Evolutionary conservation across 345 rosid species (phyloP).

Genomic region (Eutrema japonicum): DNA sequence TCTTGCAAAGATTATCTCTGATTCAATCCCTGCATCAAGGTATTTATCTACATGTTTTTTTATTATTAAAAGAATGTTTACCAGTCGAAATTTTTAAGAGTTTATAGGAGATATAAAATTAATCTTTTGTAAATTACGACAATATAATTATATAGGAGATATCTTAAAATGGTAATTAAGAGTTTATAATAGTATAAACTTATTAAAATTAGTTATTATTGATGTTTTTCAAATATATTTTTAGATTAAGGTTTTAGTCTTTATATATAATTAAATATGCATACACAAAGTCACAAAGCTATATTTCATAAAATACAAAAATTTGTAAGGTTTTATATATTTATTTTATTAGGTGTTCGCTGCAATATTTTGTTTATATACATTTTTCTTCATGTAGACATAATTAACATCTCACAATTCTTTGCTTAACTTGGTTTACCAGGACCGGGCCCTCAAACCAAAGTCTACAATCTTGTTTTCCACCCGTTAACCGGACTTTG

Average conservation of each 20-base stretch:
- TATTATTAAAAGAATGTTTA: too few species aligned
- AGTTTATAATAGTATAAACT: too few species aligned
- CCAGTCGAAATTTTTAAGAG: too few species aligned
- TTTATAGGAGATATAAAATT: too few species aligned
- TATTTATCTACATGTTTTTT: slow-evolving; percentile 17
- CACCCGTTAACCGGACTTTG: slow-evolving; percentile 84
- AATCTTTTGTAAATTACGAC: background rate
- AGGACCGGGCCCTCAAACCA: slow-evolving; percentile 64
- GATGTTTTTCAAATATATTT: too few species aligned
- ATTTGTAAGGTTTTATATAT: background rate
- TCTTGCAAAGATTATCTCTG: slow-evolving; percentile 55
- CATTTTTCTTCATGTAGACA: background rate
- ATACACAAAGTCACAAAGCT: background rate
- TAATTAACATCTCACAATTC: background rate
- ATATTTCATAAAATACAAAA: background rate
- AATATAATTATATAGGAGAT: background rate
- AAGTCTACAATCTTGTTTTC: slow-evolving; percentile 61
- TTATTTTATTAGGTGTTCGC: background rate
- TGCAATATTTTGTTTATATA: too few species aligned
- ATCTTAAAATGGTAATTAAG: too few species aligned
- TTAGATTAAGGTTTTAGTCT: too few species aligned
- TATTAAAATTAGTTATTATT: too few species aligned
- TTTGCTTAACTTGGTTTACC: slow-evolving; percentile 19
- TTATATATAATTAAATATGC: too few species aligned
- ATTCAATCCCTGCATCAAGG: slow-evolving; percentile 71